Percentiles rank a stretch among this genome's conserved stretches.
Evolutionary conservation across 257 asterid species (phyloP).

Genomic region (Solanum ahanhuiri): DNA sequence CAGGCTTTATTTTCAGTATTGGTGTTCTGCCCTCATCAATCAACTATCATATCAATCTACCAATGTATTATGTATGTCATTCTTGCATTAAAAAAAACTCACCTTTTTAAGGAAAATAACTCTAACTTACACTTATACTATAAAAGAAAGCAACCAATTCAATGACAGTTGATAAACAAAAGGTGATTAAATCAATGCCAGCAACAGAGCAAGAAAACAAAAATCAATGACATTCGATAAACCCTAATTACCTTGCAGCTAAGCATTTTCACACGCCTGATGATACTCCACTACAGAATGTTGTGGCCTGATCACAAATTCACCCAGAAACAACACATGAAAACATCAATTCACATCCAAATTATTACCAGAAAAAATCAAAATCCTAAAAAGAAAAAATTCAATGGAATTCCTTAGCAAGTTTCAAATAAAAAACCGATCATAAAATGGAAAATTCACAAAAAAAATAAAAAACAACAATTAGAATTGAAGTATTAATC

Average conservation of each 20-base stretch:
- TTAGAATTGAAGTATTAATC: background rate
- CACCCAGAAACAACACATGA: background rate
- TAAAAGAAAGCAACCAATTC: background rate
- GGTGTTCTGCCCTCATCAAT: background rate
- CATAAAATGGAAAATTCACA: background rate
- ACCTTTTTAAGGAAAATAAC: background rate
- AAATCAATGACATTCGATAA: background rate
- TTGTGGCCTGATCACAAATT: background rate
- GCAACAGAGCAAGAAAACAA: background rate
- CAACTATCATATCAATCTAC: background rate
- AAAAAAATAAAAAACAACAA: background rate
- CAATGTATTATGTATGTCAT: background rate
- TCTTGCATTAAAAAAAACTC: background rate
- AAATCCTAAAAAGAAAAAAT: background rate
- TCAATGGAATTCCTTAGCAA: background rate
- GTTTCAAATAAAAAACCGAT: background rate
- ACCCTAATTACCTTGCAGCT: background rate
- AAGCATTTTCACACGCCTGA: background rate
- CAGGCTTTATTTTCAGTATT: background rate
- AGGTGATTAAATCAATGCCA: background rate
- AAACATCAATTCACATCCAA: background rate
- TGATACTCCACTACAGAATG: background rate
- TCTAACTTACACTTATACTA: background rate
- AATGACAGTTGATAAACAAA: background rate
- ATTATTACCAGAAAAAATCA: background rate